A percentile compares a stretch with the other conserved stretches of the same genome.
phyloP scores from a whole-genome alignment of 192 early-diverging fungal species.

The Coemansia sp. region DNA sequence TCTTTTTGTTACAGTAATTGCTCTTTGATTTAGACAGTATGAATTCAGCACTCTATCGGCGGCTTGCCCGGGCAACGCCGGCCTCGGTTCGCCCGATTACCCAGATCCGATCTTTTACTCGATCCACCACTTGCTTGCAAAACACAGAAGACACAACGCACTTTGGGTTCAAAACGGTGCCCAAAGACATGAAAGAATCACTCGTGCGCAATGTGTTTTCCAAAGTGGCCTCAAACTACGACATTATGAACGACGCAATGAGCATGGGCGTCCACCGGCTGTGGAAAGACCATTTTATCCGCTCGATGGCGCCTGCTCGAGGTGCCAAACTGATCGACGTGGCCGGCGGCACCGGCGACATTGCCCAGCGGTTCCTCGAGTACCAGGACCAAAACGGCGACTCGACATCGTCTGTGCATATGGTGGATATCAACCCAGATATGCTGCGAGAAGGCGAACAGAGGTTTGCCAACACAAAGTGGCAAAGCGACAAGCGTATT shows the following conservation, averaged over 20 bases:
- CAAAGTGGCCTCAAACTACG: constrained; percentile 95
- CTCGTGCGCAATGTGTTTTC: constrained; percentile 89
- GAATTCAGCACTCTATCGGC: not conserved
- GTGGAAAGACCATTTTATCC: constrained; percentile 96
- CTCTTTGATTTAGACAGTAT: not conserved
- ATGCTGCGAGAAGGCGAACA: constrained; percentile 90
- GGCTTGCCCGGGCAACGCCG: not conserved
- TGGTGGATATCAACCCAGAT: constrained; percentile 95
- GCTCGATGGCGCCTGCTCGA: constrained; percentile 73
- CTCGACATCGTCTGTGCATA: constrained; percentile 61
- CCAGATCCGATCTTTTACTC: not conserved
- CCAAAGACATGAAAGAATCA: constrained; percentile 79
- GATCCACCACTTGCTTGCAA: not conserved
- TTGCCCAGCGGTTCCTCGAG: constrained; percentile 92
- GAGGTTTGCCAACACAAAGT: constrained; percentile 59
- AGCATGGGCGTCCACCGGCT: constrained; percentile 88
- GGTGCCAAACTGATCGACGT: constrained; percentile 90
- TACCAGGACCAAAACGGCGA: constrained; percentile 72
- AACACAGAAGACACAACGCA: constrained; percentile 62
- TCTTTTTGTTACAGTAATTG: not conserved
- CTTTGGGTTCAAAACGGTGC: constrained; percentile 93
- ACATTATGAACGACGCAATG: constrained; percentile 98
- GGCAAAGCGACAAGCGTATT: constrained; percentile 60
- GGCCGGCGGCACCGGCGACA: constrained; percentile 97
- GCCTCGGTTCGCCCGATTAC: not conserved